These are phyloP conservation scores for Eimeria praecox DNA, from an alignment of 169 alveolate species.

Conservation along the genomic window DNA sequence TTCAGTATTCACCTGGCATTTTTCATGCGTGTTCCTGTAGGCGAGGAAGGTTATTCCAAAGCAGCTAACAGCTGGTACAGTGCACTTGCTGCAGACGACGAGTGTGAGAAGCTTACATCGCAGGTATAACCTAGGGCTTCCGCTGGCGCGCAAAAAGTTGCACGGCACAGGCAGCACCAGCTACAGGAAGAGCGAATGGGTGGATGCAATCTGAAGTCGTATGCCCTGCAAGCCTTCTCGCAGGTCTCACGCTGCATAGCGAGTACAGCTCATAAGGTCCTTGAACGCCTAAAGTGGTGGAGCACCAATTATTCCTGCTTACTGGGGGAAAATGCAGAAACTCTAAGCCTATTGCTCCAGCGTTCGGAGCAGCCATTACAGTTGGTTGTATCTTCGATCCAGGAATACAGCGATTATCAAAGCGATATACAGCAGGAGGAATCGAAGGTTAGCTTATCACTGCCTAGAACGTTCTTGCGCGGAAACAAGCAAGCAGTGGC, in stretches of 20 bases:
- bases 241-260: constrained; percentile 73
- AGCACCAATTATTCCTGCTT: constrained; percentile 85
- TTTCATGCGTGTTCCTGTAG: not conserved
- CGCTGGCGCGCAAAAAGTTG: not conserved
- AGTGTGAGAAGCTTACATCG: constrained; percentile 81
- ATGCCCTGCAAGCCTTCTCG: not conserved
- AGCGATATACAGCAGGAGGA: constrained; percentile 87
- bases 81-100: constrained; percentile 81
- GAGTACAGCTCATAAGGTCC: constrained; percentile 76
- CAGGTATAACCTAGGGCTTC: constrained; percentile 29
- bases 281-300: constrained; percentile 87
- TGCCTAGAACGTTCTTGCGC: not conserved
- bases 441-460: constrained; percentile 48
- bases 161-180: not conserved
- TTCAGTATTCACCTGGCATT: not conserved
- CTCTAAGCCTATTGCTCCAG: constrained; percentile 82
- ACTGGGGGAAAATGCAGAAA: constrained; percentile 83
- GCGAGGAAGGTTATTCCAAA: not conserved
- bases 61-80: constrained; percentile 47
- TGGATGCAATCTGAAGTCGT: not conserved
- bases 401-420: constrained; percentile 85
- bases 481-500: not conserved
- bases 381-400: constrained; percentile 84
- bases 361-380: constrained; percentile 83
- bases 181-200: not conserved